phyloP scores from a whole-genome alignment of 495 filamentous ascomycete species.

The Penicillium steckii region DNA sequence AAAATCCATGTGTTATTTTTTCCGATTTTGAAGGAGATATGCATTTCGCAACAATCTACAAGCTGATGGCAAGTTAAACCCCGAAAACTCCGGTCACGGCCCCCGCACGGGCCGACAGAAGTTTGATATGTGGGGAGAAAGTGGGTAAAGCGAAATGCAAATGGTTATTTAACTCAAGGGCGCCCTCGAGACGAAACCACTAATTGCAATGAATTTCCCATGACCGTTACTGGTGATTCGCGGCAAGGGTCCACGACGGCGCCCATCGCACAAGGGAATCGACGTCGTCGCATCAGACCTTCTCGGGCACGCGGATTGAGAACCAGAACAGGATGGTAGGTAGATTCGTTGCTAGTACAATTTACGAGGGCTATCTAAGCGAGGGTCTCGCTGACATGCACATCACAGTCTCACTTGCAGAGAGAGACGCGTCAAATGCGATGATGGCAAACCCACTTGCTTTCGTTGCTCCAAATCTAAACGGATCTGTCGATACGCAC shows the following conservation, averaged over 20 bases:
- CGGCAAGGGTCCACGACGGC: neutral
- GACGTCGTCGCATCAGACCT: neutral
- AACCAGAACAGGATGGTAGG: neutral
- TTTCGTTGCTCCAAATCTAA: conserved; percentile 12
- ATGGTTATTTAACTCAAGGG: neutral
- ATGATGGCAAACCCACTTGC: conserved; percentile 18
- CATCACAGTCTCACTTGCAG: conserved; percentile 11
- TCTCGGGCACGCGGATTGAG: neutral
- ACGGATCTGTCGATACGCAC: conserved; percentile 1
- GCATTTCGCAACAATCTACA: too few relatives aligned
- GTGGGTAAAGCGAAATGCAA: conserved; percentile 24
- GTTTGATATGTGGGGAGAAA: conserved; percentile 65
- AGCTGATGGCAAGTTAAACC: too few relatives aligned
- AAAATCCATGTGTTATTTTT: too few relatives aligned
- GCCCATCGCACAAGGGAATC: neutral
- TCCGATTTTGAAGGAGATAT: too few relatives aligned
- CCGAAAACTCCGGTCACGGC: too few relatives aligned
- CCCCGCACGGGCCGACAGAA: too few relatives aligned
- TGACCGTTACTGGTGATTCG: neutral
- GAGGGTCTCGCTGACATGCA: neutral
- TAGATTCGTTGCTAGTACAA: neutral
- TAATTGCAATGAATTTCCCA: neutral
- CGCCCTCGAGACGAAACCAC: neutral
- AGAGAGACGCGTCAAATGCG: conserved; percentile 19
- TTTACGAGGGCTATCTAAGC: neutral